Evolutionary conservation across 331 rosid species (phyloP), one percentile per base, ranked within the genome.

Genomic region (Cucumis variabilis): DNA sequence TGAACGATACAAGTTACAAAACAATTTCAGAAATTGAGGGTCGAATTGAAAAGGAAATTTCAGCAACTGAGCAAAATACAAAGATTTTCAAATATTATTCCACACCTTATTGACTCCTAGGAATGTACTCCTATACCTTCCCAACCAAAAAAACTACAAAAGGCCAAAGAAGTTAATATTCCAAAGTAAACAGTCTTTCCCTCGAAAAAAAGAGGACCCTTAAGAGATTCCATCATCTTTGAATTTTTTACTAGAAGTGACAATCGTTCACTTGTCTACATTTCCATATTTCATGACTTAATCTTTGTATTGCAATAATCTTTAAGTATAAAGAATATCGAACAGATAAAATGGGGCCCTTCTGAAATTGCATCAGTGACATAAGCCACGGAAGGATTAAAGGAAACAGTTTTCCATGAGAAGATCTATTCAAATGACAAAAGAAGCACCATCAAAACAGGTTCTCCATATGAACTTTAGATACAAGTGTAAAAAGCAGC

Each of bases 361-460:
- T 96, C 98, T 82, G 90, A 89, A 76, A 97, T 89, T 85, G 94
- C 89, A 89, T 94, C 99, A 88, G 91, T 82, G 30, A 91, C 87
- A 83, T 97, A 97, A 90, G 85, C 87, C 89, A 88, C 89, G 85
- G 65, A 90, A 89, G 98, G 96, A 86, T 92, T 92, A 87, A 94
- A 97, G 79, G 96, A 98, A 88, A 89, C 89, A 80, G 91, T 94
- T 91, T 96, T 97, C 99, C 98, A 97, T 51, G 98, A 94, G 88
- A 96, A 93, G 77, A 96, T 94, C 99, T 97, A 90, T n/a, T 81
- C 71, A 53, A 78, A 83, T 41, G 46, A 78, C 66, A 85, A 60
- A 60, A 28, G 1, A 72, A 81, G 60, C 50, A 80, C 27, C 12
- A 58, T 60, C 67, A 81, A 87, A 76, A 86, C 89, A 71, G 75